These are phyloP conservation scores for Solanum etuberosum DNA, from an alignment of 257 asterid species.

Conservation along the genomic window DNA sequence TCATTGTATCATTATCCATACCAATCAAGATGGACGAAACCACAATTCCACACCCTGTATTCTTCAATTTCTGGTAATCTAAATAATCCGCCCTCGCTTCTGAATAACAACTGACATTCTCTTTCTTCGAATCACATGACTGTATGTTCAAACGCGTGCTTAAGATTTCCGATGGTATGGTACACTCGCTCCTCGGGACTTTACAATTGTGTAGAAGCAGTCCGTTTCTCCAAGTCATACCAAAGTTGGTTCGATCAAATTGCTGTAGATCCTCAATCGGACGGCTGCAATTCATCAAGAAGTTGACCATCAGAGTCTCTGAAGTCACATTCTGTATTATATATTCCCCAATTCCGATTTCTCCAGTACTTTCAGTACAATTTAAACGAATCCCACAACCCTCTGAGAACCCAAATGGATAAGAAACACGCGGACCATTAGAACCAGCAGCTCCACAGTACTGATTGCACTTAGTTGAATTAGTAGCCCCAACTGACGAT, in stretches of 20 bases:
- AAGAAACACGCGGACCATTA: slow-evolving; percentile 8
- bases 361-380: slow-evolving; percentile 17
- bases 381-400: slow-evolving; percentile 37
- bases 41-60: slow-evolving; percentile 19
- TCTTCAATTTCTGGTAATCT: slow-evolving; percentile 10
- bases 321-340: slow-evolving; percentile 37
- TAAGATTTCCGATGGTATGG: not conserved
- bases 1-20: not conserved
- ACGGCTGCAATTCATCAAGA: slow-evolving; percentile 54
- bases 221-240: slow-evolving; percentile 50
- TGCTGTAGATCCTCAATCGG: slow-evolving; percentile 18
- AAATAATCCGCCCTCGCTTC: slow-evolving; percentile 20
- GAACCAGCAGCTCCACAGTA: slow-evolving; percentile 12
- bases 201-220: slow-evolving; percentile 46
- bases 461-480: slow-evolving; percentile 12
- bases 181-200: slow-evolving; percentile 21
- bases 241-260: slow-evolving; percentile 26
- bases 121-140: slow-evolving; percentile 10
- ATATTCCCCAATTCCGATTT: slow-evolving; percentile 24
- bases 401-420: slow-evolving; percentile 63
- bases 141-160: not conserved
- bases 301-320: slow-evolving; percentile 22
- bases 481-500: slow-evolving; percentile 1
- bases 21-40: slow-evolving; percentile 36
- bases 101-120: slow-evolving; percentile 32